Evolutionary conservation across 345 rosid genomes (phyloP).

Genomic region (Salix purpurea): DNA sequence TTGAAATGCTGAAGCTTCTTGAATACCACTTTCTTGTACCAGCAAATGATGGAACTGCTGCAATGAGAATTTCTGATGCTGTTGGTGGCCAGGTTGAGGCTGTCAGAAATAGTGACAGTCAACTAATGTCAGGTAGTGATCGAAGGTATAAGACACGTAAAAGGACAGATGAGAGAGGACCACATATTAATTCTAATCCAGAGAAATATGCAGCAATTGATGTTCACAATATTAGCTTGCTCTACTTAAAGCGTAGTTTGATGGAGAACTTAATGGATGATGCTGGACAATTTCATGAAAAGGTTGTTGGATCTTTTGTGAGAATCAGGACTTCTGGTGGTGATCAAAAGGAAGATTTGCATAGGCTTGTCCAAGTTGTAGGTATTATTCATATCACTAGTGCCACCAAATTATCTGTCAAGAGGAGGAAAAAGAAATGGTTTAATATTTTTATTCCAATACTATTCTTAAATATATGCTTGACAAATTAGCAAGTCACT

Average conservation of each 20-base stretch:
- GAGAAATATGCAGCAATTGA: conserved; percentile 81
- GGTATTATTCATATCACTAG: conserved; percentile 47
- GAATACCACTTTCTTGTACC: conserved; percentile 60
- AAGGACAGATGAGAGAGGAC: conserved; percentile 46
- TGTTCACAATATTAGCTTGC: conserved; percentile 69
- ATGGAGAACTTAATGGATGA: conserved; percentile 67
- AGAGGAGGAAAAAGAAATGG: conserved; percentile 4
- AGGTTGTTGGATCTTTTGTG: conserved; percentile 81
- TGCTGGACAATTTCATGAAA: conserved; percentile 58
- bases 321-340: conserved; percentile 62
- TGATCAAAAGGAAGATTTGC: conserved; percentile 64
- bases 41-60: conserved; percentile 20
- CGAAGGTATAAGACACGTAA: conserved; percentile 49
- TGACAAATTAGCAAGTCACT: conserved; percentile 6
- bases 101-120: conserved; percentile 32
- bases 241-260: conserved; percentile 64
- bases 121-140: conserved; percentile 28
- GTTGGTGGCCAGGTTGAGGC: conserved; percentile 31
- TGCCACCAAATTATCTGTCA: conserved; percentile 13
- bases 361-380: conserved; percentile 83
- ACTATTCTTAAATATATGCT: not conserved
- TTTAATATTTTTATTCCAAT: not conserved
- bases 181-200: conserved; percentile 25
- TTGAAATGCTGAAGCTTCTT: conserved; percentile 91
- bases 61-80: conserved; percentile 33